Evolutionary conservation across 106 monocot genomes (phyloP), one percentile per base, ranked within the genome.

Genomic region (Allium fistulosum): DNA sequence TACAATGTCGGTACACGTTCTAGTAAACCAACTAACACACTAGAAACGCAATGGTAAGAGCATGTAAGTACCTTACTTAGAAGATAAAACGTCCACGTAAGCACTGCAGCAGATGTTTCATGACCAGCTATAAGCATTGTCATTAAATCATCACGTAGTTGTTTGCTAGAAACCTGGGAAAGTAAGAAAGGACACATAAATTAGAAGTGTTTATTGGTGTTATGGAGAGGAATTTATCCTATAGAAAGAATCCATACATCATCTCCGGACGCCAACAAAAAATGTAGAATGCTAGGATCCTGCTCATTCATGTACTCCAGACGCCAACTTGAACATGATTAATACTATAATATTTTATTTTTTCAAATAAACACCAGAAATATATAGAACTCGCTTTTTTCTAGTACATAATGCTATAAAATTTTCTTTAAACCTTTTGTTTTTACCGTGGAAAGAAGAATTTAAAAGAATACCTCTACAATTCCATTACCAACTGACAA

Each of bases 51-150:
- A 37, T 37, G 37, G 37, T 37, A 37, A 2, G 2, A 37, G 2
- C 37, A 37, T 37, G 37, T 37, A 4, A 62, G 58, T 80, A 92
- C 97, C 89, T 99, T 80, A 50, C 82, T 80, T 70, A 99, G 87
- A 77, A 99, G 87, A 85, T 99, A 92, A 88, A 99, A 92, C 18
- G 92, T 89, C 97, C 97, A 99, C 73, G 97, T 99, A 61, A 99
- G 77, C 14, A 92, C 87, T 65, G 97, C 92, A 51, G 97, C 97
- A 69, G 97, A 92, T 77, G 97, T 99, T 73, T 99, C 97, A 76
- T 99, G 92, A 16, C 97, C 97, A 65, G 97, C 97, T 77, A 99
- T 92, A 49, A 99, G 92, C 84, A 99, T 69, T 57, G 97, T 99
- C 97, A 99, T 92, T 79, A 99, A 66, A 81, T 99, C 97, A 78